These are phyloP conservation scores for Lenzites betulinus DNA, from an alignment of 768 basidiomycete species.

Conservation along the genomic window DNA sequence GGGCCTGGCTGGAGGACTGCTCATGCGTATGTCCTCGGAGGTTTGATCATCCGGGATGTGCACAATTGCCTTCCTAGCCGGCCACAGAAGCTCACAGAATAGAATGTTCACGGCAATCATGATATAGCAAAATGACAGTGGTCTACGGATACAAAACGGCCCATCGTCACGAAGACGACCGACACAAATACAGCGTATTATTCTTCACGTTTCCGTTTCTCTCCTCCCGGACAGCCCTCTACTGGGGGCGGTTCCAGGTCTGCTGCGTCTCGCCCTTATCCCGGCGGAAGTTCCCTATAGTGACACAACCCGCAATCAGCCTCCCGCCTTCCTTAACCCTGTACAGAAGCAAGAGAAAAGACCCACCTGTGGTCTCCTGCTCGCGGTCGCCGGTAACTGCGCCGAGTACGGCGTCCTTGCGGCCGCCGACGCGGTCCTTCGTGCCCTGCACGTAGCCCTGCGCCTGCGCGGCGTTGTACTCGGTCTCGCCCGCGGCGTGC, in stretches of 20 bases:
- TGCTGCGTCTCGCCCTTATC: slow-evolving; percentile 61
- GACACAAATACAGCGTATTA: no score
- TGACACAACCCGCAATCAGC: not conserved
- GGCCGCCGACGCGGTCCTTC: slow-evolving; percentile 47
- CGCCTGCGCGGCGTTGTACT: slow-evolving; percentile 48
- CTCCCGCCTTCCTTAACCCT: not conserved
- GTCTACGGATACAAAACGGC: no score
- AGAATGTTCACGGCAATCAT: no score
- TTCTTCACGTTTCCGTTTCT: no score
- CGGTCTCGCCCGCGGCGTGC: slow-evolving; percentile 49
- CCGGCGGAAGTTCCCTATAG: slow-evolving; percentile 52
- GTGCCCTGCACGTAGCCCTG: slow-evolving; percentile 54
- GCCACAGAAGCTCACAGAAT: no score
- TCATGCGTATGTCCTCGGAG: no score
- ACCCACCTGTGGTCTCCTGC: slow-evolving; percentile 50
- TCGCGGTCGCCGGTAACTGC: slow-evolving; percentile 56
- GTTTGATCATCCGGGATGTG: no score
- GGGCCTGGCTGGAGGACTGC: no score
- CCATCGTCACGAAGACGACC: no score
- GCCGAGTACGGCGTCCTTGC: slow-evolving; percentile 57
- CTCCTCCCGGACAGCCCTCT: not conserved
- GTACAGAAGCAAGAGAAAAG: slow-evolving; percentile 17
- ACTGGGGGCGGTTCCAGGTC: slow-evolving; percentile 41
- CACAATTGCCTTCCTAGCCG: no score
- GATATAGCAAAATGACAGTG: no score